Evolutionary conservation across 1,284 basidiomycete genomes (phyloP), one percentile per base, ranked within the genome.

Genomic region (Microbotryum violaceum): DNA sequence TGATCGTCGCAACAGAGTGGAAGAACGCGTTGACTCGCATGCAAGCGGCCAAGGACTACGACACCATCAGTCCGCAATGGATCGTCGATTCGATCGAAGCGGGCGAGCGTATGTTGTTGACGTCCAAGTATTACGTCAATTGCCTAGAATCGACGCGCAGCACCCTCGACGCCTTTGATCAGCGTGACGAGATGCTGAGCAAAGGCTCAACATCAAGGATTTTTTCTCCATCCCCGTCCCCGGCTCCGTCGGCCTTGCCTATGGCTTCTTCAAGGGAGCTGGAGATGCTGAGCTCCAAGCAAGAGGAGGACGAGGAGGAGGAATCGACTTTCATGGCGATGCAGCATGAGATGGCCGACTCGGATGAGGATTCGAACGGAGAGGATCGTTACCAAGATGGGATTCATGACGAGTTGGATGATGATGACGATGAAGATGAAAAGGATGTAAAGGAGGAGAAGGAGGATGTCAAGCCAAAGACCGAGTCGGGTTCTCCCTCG

Each of bases 11-110:
- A 60, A 20, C 21, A 42, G 25, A 54, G 21, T 7, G 49, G 54
- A 25, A 49, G 53, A 23, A 54, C 56, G 25, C 56, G 62, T 45
- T 54, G 55, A 33, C 48, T 49, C 48, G 21, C 8, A 21, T 27
- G 81, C 71, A 79, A 82, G 70, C 85, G 83, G 74, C 72, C 42
- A 70, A 72, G 48, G 74, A 75, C 45, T 74, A 56, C 64, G 87
- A 89, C 70, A 81, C 93, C 54, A 77, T 94, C 59, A 84, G 81
- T 58, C 88, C 91, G 0, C 76, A 81, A 37, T 96, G 91, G 90
- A 79, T 96, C 54, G 73, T 80, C 50, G 88, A 91, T 70, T 90
- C 85, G n/a, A 80, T 92, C 49, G 79, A 18, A 76, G 80, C 58
- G 75, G 79, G 18, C 72, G 37, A 42, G 37, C 37, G 37, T 42